phyloP scores from a whole-genome alignment of 2,329 filamentous ascomycete genomes.

The Aspergillus intermedius region DNA sequence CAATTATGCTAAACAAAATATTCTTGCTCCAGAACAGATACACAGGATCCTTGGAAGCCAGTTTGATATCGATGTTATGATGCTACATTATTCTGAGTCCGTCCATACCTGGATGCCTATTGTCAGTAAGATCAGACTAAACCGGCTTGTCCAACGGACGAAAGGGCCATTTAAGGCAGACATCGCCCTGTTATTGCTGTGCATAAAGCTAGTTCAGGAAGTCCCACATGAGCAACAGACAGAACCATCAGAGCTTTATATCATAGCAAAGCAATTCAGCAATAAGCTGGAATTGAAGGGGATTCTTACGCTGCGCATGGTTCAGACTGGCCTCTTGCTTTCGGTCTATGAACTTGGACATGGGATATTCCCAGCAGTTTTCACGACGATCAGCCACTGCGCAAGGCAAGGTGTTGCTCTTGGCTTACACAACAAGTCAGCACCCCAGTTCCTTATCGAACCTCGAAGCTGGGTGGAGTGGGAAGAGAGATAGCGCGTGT shows the following conservation, averaged over 20 bases:
- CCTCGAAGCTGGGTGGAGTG: constrained; percentile 1
- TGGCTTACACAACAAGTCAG: neutral
- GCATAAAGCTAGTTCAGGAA: neutral
- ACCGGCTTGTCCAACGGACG: neutral
- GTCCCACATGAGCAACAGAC: neutral
- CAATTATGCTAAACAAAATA: neutral
- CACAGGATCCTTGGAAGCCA: neutral
- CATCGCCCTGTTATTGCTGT: neutral
- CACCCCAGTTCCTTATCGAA: neutral
- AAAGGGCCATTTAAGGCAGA: neutral
- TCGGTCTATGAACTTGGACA: constrained; percentile 5
- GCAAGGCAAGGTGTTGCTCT: constrained; percentile 1
- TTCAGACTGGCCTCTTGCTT: constrained; percentile 1
- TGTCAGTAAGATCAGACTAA: neutral
- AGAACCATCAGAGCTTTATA: neutral
- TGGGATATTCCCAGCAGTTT: constrained; percentile 5
- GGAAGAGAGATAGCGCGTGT: constrained; percentile 1
- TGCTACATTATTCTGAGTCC: neutral
- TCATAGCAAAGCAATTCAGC: neutral
- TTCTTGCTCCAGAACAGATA: neutral
- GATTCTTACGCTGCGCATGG: neutral
- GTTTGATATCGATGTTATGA: neutral
- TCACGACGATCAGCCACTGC: constrained; percentile 1
- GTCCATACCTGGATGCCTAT: neutral
- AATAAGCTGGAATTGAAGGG: neutral